phyloP scores from a whole-genome alignment of 306 rosid genomes.

The Malus sieversii region DNA sequence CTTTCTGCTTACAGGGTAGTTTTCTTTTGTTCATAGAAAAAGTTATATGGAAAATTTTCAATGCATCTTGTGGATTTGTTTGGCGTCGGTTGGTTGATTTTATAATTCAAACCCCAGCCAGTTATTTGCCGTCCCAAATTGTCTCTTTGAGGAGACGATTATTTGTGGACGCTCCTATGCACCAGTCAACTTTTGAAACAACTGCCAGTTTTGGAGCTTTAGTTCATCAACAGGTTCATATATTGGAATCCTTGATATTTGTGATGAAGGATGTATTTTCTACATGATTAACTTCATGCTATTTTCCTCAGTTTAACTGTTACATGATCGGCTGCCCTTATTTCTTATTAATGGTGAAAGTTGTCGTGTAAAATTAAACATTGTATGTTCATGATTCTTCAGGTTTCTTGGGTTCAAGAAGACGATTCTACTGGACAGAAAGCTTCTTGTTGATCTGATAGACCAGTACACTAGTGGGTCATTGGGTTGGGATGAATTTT shows the following conservation, averaged over 20 bases:
- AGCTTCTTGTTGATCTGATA: conserved; percentile 73
- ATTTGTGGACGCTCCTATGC: background rate
- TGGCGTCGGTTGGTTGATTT: background rate
- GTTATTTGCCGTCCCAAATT: background rate
- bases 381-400: conserved; percentile 13
- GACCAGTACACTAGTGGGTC: conserved; percentile 54
- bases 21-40: background rate
- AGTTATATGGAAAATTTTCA: background rate
- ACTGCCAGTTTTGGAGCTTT: background rate
- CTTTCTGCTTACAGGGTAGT: background rate
- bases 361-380: background rate
- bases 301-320: background rate
- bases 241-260: background rate
- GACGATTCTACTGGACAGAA: conserved; percentile 74
- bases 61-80: background rate
- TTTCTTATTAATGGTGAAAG: background rate
- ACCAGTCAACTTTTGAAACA: background rate
- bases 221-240: background rate
- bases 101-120: background rate
- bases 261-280: background rate
- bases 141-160: background rate
- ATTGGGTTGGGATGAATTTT: conserved; percentile 72
- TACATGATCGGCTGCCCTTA: background rate
- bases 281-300: background rate
- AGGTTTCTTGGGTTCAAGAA: conserved; percentile 87